Evolutionary conservation across 2,329 filamentous ascomycete genomes (phyloP), one percentile per base, ranked within the genome.

Genomic region (Penicillium sp.): DNA sequence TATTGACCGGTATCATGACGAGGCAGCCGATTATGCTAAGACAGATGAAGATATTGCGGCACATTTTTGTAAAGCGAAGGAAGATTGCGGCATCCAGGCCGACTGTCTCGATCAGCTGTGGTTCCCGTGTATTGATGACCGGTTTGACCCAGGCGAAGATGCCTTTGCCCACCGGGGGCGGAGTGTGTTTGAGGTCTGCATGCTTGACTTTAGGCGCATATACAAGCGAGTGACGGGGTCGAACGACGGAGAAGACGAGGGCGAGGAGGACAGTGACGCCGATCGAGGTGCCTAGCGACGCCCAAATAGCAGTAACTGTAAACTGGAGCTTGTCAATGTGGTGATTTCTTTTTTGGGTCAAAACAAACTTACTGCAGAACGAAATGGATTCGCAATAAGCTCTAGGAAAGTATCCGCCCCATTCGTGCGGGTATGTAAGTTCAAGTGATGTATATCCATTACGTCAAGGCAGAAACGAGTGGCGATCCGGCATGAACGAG

Each of bases 171-270:
- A 97, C 82, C 0, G 89, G 86, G 12, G 94, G 94, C 17, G 93
- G 94, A 10, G 89, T 85, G 77, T 96, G 91, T 74, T 88, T 91
- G 64, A 91, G 86, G 72, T 97, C 93, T 70, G 91, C 89, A 79
- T 97, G 88, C 72, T 96, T 96, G 46, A 95, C 81, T 72, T 95
- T 93, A 38, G 94, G 94, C 4, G 94, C 92, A 76, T 99, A 99
- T 45, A 99, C 90, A 64, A 93, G 84, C 53, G 88, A 88, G 74
- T 97, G 93, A 74, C 92, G 91, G 5, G 94, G 94, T 58, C 94
- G 89, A 53, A 97, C 80, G 66, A 97, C 79, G 60, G 91, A 96
- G 81, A 97, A 99, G 61, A 86, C 76, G 56, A 96, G 71, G 59
- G 90, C 87, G 64, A 96, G 87, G 63, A 86, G 80, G 60, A 83